Percentiles rank a stretch among this genome's conserved stretches.
Conservation (phyloP, 192 early-diverging fungal species). For the Mortierella alpina region DNA sequence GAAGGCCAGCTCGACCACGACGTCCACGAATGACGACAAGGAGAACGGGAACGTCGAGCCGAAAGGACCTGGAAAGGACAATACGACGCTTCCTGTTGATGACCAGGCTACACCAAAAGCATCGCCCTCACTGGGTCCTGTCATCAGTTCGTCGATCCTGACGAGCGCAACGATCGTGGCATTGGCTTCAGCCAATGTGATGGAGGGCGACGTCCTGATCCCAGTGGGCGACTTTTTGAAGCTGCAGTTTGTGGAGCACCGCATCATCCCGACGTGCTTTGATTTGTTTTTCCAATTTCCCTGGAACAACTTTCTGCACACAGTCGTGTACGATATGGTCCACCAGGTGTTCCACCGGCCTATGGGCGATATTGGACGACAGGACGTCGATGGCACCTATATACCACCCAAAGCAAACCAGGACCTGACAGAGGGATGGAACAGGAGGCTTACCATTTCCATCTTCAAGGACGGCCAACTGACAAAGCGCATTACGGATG, state of each 20-base stretch:
- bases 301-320: slow-evolving; percentile 23
- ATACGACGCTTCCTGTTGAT: neutral
- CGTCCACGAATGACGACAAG: too few relatives aligned
- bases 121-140: neutral
- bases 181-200: slow-evolving; percentile 12
- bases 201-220: slow-evolving; percentile 45
- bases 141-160: slow-evolving; percentile 6
- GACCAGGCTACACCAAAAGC: slow-evolving; percentile 3
- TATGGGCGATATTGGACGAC: slow-evolving; percentile 66
- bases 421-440: slow-evolving; percentile 50
- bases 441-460: slow-evolving; percentile 57
- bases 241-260: slow-evolving; percentile 72
- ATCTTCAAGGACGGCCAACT: slow-evolving; percentile 90
- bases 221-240: slow-evolving; percentile 82
- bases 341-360: slow-evolving; percentile 97
- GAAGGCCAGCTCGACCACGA: too few relatives aligned
- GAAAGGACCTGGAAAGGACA: neutral
- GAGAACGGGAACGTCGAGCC: neutral
- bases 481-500: slow-evolving; percentile 85
- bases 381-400: slow-evolving; percentile 36
- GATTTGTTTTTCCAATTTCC: too few relatives aligned
- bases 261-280: slow-evolving; percentile 56
- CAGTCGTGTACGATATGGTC: slow-evolving; percentile 67
- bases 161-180: slow-evolving; percentile 19
- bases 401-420: slow-evolving; percentile 40